Evolutionary conservation across 176 grass and related monocot species (phyloP).

Genomic region (Thinopyrum elongatum): DNA sequence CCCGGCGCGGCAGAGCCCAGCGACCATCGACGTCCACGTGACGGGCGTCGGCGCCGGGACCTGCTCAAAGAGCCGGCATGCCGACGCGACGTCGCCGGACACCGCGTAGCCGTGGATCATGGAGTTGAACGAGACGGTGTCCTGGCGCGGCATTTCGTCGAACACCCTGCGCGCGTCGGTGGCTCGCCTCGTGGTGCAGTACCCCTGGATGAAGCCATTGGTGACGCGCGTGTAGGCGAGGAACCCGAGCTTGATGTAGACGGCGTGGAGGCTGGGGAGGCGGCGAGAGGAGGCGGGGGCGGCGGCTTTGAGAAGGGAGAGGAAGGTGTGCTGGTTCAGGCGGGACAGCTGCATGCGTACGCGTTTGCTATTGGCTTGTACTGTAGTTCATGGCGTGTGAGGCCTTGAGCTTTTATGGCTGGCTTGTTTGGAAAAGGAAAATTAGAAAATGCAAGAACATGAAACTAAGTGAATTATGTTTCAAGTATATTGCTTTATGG

Average conservation of each 20-base stretch:
- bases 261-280: not conserved
- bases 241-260: not conserved
- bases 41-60: not conserved
- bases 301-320: not conserved
- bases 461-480: no score
- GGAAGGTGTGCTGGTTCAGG: constrained; percentile 12
- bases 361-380: not conserved
- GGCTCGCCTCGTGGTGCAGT: not conserved
- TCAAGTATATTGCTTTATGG: no score
- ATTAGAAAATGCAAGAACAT: not conserved
- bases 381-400: not conserved
- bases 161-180: not conserved
- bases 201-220: constrained; percentile 4
- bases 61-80: not conserved
- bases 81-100: not conserved
- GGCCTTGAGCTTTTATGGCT: not conserved
- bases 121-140: constrained; percentile 18
- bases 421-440: not conserved
- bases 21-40: constrained; percentile 10
- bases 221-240: not conserved
- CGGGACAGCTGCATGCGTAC: not conserved
- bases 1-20: not conserved
- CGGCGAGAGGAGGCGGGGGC: not conserved
- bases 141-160: not conserved
- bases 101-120: constrained; percentile 20